Conservation (phyloP, 2,329 filamentous ascomycete species). For the Phaeoacremonium minimum region DNA sequence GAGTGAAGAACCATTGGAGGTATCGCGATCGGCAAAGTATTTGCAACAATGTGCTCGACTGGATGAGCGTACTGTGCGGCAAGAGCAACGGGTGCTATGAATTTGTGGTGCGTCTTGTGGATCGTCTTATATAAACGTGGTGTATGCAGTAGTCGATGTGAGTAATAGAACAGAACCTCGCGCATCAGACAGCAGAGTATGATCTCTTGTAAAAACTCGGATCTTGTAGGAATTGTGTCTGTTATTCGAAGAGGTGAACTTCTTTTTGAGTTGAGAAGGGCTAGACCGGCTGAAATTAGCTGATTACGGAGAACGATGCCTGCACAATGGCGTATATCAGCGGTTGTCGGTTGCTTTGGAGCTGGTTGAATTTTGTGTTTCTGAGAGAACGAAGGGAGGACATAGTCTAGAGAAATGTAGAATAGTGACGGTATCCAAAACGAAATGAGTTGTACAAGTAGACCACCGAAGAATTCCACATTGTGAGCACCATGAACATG, state of each 20-base stretch:
- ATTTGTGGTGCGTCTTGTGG: constrained; percentile 53
- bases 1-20: constrained; percentile 39
- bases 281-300: constrained; percentile 28
- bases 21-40: constrained; percentile 45
- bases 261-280: constrained; percentile 11
- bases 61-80: constrained; percentile 54
- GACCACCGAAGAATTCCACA: constrained; percentile 36
- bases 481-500: no score
- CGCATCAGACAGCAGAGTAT: constrained; percentile 33
- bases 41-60: constrained; percentile 50
- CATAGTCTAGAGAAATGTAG: constrained; percentile 36
- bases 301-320: constrained; percentile 43
- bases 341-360: constrained; percentile 39
- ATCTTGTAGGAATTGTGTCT: constrained; percentile 25
- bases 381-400: constrained; percentile 41
- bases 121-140: constrained; percentile 42
- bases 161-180: constrained; percentile 52
- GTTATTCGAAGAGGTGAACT: constrained; percentile 31
- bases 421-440: constrained; percentile 39
- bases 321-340: constrained; percentile 39
- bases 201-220: constrained; percentile 34
- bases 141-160: constrained; percentile 47
- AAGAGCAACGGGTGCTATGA: constrained; percentile 50
- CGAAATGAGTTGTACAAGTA: constrained; percentile 34
- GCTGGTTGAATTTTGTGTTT: constrained; percentile 51